A percentile compares a stretch with the other conserved stretches of the same genome.
These are phyloP conservation scores for Knoxia roxburghii DNA, from an alignment of 257 asterid species.

Conservation along the genomic window DNA sequence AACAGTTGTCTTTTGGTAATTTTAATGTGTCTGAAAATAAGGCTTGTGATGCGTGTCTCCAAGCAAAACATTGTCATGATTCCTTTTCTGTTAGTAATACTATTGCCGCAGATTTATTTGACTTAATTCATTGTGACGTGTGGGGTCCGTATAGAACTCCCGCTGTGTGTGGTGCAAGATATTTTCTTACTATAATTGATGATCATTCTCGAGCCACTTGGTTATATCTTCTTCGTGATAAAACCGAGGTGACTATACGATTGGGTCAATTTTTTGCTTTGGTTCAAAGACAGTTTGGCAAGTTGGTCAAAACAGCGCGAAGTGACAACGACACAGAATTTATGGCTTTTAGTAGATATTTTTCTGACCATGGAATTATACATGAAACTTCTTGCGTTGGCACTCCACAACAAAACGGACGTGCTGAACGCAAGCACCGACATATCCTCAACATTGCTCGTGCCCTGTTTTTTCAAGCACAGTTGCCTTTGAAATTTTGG, in stretches of 20 bases:
- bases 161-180: background rate
- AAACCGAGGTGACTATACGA: background rate
- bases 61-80: background rate
- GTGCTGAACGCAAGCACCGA: background rate
- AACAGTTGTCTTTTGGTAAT: background rate
- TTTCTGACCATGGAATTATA: background rate
- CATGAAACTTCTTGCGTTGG: background rate
- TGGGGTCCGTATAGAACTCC: background rate
- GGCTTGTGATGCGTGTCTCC: background rate
- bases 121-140: background rate
- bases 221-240: background rate
- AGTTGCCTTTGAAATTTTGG: too few species aligned
- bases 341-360: background rate
- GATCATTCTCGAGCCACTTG: background rate
- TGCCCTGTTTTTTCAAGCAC: too few species aligned
- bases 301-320: background rate
- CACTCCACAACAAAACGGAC: background rate
- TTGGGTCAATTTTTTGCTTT: background rate
- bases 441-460: too few species aligned
- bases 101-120: background rate
- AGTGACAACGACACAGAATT: background rate
- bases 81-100: background rate
- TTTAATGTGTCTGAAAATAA: background rate
- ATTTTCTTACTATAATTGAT: background rate
- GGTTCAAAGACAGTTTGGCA: background rate